Percentiles rank a stretch among this genome's conserved stretches.
Conservation (phyloP, 495 filamentous ascomycete genomes). For the Hypoxylon lienhwacheense region DNA sequence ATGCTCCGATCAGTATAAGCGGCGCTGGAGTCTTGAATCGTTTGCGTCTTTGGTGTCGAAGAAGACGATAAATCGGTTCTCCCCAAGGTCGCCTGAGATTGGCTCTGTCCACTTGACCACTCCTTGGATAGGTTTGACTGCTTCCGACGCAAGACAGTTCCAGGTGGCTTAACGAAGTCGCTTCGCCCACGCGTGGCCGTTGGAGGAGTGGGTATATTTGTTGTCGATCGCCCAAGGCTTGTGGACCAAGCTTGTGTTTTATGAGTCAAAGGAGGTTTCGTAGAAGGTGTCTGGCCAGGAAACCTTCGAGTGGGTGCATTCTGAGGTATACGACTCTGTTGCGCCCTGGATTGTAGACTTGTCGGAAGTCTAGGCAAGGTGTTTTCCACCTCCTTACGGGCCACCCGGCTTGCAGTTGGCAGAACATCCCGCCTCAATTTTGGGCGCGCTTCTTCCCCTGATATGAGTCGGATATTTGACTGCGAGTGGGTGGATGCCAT, state of each 20-base stretch:
- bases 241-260: conserved; percentile 39
- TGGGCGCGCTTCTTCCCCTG: conserved; percentile 21
- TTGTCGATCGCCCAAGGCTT: conserved; percentile 16
- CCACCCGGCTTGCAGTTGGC: conserved; percentile 20
- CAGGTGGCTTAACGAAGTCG: conserved; percentile 36
- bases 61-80: conserved; percentile 47
- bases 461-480: conserved; percentile 20
- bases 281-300: conserved; percentile 7
- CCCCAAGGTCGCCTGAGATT: conserved; percentile 40
- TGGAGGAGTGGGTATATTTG: conserved; percentile 22
- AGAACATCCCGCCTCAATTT: conserved; percentile 24
- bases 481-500: conserved; percentile 29
- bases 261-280: conserved; percentile 35
- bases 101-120: conserved; percentile 31
- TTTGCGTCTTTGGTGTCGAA: conserved; percentile 42
- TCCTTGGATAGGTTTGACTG: conserved; percentile 50
- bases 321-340: conserved; percentile 44
- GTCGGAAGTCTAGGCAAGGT: conserved; percentile 32
- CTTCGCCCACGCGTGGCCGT: conserved; percentile 5
- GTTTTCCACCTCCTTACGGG: conserved; percentile 28
- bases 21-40: conserved; percentile 32
- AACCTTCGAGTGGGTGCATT: conserved; percentile 33
- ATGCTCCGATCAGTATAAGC: conserved; percentile 43
- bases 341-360: conserved; percentile 36
- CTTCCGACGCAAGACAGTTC: conserved; percentile 51